phyloP scores from a whole-genome alignment of 164 flowering plant genomes.

The Chimonanthus praecox region DNA sequence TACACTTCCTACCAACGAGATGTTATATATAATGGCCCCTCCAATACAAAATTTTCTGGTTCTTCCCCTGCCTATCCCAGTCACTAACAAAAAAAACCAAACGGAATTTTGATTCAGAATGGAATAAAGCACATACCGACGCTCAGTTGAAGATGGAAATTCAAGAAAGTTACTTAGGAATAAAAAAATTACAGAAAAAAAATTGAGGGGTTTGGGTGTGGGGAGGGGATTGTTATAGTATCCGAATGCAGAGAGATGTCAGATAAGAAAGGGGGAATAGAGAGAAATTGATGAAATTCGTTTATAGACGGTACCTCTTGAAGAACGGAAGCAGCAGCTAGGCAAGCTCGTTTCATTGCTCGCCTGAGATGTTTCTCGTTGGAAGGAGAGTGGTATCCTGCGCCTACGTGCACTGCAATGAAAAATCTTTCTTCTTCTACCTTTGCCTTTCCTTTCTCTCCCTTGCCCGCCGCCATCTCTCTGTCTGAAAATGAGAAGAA shows the following conservation, averaged over 20 bases:
- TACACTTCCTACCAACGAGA: too few species aligned
- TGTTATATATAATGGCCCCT: too few species aligned
- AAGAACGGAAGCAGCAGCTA: conserved; percentile 83
- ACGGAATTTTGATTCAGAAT: too few species aligned
- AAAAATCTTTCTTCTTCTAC: conserved; percentile 37
- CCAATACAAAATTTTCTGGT: too few species aligned
- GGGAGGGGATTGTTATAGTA: not conserved
- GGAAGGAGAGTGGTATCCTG: conserved; percentile 84
- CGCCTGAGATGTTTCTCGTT: conserved; percentile 69
- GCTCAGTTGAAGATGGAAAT: too few species aligned
- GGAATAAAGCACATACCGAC: too few species aligned
- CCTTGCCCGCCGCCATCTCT: conserved; percentile 8
- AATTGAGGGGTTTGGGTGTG: not conserved
- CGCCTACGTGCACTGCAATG: conserved; percentile 96
- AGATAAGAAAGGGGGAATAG: not conserved
- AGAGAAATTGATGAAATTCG: not conserved
- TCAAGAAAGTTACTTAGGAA: too few species aligned
- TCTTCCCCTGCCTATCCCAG: too few species aligned
- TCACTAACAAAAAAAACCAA: too few species aligned
- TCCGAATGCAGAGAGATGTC: not conserved
- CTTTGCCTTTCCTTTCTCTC: conserved; percentile 14
- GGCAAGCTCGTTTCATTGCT: conserved; percentile 90
- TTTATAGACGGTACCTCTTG: conserved; percentile 27
- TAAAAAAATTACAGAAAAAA: too few species aligned
- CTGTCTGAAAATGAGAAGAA: not conserved